Evolutionary conservation across 352 stramenopile species (phyloP), one percentile per base, ranked within the genome.

Genomic region (Nothophytophthora sp.): DNA sequence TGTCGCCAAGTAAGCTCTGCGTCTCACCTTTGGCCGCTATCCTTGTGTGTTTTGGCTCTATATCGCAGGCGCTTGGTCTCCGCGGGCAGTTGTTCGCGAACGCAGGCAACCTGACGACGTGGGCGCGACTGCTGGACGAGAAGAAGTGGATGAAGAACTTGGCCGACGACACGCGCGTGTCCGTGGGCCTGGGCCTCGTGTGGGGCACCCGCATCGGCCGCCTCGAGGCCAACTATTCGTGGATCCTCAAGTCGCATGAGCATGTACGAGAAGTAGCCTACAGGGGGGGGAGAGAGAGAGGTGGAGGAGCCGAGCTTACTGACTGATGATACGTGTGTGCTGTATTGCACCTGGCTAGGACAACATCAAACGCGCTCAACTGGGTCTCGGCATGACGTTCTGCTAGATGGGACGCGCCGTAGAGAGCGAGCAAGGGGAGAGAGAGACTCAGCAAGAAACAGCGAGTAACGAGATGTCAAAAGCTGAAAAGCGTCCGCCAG

Each of bases 61-160:
- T 42, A 73, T 87, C 75, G 11, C 55, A 95, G 73, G 76, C 84
- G 49, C 70, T 94, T 10, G 90, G 88, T 39, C 76, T 97, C 32
- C 86, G 89, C 19, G 85, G 86, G 5, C 88, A 97, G 54, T 64
- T 96, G 20, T 97, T 96, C 52, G 80, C 76, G 30, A 97, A 97
- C 60, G 85, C 87, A 34, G 90, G 90, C 19, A 97, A 96, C 60
- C 52, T 97, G 37, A 92, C 84, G 24, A 88, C 84, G 10, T 97
- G 88, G 88, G 78, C 80, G 24, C 77, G 82, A 25, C 29, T 95
- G 34, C 55, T 94, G 44, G 82, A 91, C 42, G 81, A 92, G 34
- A 90, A 96, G 60, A 95, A 93, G 51, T 96, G 88, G 75, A 88
- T 97, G 71, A 91, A 86, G 57, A 91, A 95, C 49, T 62, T 97